Evolutionary conservation across 305 asterid species (phyloP).

Genomic region (Petunia hybrid): DNA sequence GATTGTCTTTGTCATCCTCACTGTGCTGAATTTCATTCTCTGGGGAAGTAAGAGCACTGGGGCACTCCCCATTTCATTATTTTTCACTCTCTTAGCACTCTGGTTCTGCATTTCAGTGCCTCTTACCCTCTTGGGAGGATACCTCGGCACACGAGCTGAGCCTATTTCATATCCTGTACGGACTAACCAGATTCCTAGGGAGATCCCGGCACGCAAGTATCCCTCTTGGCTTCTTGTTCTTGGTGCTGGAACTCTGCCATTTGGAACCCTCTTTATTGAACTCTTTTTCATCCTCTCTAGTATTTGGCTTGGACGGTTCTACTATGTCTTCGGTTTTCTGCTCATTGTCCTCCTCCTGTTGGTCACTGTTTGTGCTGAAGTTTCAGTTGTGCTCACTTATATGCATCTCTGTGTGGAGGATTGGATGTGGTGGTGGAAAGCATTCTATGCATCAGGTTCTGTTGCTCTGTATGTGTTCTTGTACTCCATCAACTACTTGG

Average conservation of each 20-base stretch:
- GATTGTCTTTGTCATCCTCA: constrained; percentile 71
- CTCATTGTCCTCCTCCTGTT: constrained; percentile 62
- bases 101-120: constrained; percentile 93
- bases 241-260: constrained; percentile 91
- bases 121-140: constrained; percentile 80
- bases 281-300: constrained; percentile 87
- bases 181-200: constrained; percentile 86
- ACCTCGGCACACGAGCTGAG: constrained; percentile 66
- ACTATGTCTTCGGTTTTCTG: constrained; percentile 81
- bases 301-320: constrained; percentile 86
- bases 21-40: constrained; percentile 72
- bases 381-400: constrained; percentile 80
- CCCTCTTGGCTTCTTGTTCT: constrained; percentile 92
- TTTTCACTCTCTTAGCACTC: constrained; percentile 60
- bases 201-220: constrained; percentile 72
- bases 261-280: constrained; percentile 88
- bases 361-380: constrained; percentile 83
- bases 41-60: constrained; percentile 91
- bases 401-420: constrained; percentile 92
- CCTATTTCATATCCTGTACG: constrained; percentile 79
- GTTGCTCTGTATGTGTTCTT: constrained; percentile 76
- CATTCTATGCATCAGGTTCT: constrained; percentile 79
- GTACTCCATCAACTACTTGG: constrained; percentile 75
- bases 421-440: constrained; percentile 98
- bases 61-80: constrained; percentile 80